Evolutionary conservation across 192 early-diverging fungal genomes (phyloP), one percentile per base, ranked within the genome.

Genomic region (Geosiphon pyriformis): DNA sequence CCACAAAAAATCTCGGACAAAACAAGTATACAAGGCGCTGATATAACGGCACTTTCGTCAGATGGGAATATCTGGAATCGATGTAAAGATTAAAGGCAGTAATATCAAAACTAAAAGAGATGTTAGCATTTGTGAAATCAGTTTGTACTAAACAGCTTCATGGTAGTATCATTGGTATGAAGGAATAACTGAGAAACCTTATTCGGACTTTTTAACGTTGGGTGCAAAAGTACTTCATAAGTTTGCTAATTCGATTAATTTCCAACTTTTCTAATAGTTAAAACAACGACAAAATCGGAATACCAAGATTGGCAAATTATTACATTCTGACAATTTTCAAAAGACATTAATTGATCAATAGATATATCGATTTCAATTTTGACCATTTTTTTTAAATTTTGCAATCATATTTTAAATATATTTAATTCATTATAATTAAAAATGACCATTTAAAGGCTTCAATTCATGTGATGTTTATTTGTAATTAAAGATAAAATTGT

Each of bases 161-260:
- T 26, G 72, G 68, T n/a, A 65, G 58, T 57, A 29, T 69, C 4
- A 33, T 48, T 18, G 61, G 66, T 29, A 64, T 48, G 25, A 46
- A 66, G 1, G 74, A 74, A 12, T 82, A 8, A 80, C 92, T 52
- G 91, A 93, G 69, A 96, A 96, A 72, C 76, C 84, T 31, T 95
- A 94, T 72, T 83, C 86, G 1, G 94, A 96, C 71, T 94, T 96
- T 76, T 68, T 92, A 31, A 63, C 77, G 27, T 76, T 96, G 23
- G 92, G 95, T 77, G 76, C 74, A 35, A 87, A 88, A 84, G 89
- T 94, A 74, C 74, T 59, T 26, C 37, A 57, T 48, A 55, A 20
- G 23, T 20, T 12, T 4, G 1, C 53, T 55, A 55, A 55, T 4
- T 26, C 11, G 20, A 20, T 20, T 4, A 55, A 55, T 29, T 20